These are phyloP conservation scores for Paraphysoderma sedebokerense DNA, from an alignment of 371 early-diverging fungal genomes.

Conservation along the genomic window DNA sequence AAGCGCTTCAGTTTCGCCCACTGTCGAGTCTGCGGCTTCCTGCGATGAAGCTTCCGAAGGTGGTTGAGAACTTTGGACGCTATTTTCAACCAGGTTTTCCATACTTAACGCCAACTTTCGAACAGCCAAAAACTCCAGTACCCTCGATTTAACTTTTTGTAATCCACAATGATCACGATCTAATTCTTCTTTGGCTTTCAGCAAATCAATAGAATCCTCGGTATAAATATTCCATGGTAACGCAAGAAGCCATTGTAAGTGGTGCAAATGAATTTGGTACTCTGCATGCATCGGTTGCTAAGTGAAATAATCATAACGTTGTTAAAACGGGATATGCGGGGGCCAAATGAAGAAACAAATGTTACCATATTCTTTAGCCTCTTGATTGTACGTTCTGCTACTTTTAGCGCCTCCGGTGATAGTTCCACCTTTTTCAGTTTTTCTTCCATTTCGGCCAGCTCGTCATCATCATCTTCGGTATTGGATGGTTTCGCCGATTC, in stretches of 20 bases:
- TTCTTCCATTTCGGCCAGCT: constrained; percentile 11
- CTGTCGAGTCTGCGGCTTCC: too few relatives aligned
- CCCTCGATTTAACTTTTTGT: constrained; percentile 60
- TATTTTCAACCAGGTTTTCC: too few relatives aligned
- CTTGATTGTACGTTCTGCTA: constrained; percentile 47
- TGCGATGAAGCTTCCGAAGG: too few relatives aligned
- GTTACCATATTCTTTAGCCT: constrained; percentile 53
- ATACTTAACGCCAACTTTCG: too few relatives aligned
- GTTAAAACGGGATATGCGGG: too few relatives aligned
- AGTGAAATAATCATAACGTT: too few relatives aligned
- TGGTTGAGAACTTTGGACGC: too few relatives aligned
- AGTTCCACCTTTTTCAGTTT: constrained; percentile 40
- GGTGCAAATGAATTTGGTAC: constrained; percentile 57
- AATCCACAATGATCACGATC: constrained; percentile 71
- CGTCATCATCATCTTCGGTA: constrained; percentile 19
- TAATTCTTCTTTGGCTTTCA: constrained; percentile 39
- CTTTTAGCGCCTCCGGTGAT: constrained; percentile 41
- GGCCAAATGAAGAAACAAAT: too few relatives aligned
- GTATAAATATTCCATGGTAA: constrained; percentile 55
- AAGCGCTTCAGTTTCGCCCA: constrained; percentile 53
- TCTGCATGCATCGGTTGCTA: constrained; percentile 57
- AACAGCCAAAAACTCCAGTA: constrained; percentile 68
- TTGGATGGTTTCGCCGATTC: too few relatives aligned
- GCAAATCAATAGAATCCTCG: constrained; percentile 45
- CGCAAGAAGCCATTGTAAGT: constrained; percentile 55